Percentiles rank a stretch among this genome's conserved stretches.
phyloP scores from a whole-genome alignment of 768 basidiomycete species.

The Chalciporus chontae region DNA sequence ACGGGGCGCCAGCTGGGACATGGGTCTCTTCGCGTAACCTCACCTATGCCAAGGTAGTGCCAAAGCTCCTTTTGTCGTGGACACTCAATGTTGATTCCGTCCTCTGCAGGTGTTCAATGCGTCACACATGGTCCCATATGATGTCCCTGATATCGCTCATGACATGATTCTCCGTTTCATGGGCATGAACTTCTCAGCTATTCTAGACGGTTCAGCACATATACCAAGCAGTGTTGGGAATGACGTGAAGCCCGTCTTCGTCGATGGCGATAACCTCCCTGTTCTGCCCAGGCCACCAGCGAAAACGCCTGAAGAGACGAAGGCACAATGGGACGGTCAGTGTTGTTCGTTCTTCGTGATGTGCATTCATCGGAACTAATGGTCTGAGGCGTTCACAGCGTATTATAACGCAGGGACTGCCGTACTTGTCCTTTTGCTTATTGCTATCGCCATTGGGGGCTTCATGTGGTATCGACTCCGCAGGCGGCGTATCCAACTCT shows the following conservation, averaged over 20 bases:
- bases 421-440: conserved; percentile 74
- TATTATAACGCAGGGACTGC: conserved; percentile 94
- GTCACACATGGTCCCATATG: conserved; percentile 94
- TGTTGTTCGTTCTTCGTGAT: neutral
- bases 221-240: conserved; percentile 81
- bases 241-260: conserved; percentile 60
- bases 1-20: conserved; percentile 74
- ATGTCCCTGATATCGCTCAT: conserved; percentile 83
- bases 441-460: conserved; percentile 60
- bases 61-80: neutral
- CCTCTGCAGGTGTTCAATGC: conserved; percentile 76
- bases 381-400: conserved; percentile 42
- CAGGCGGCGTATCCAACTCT: conserved; percentile 26
- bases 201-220: conserved; percentile 75
- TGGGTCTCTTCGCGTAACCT: conserved; percentile 90
- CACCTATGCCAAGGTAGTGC: conserved; percentile 81
- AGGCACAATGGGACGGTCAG: conserved; percentile 89
- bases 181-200: conserved; percentile 80
- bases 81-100: neutral
- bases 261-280: conserved; percentile 41
- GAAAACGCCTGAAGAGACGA: conserved; percentile 72
- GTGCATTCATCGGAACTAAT: conserved; percentile 1
- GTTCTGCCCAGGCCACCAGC: conserved; percentile 35
- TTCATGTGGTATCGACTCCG: conserved; percentile 75
- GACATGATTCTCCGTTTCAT: conserved; percentile 99